These are phyloP conservation scores for Solanum tarijense DNA, from an alignment of 257 asterid species.

Conservation along the genomic window DNA sequence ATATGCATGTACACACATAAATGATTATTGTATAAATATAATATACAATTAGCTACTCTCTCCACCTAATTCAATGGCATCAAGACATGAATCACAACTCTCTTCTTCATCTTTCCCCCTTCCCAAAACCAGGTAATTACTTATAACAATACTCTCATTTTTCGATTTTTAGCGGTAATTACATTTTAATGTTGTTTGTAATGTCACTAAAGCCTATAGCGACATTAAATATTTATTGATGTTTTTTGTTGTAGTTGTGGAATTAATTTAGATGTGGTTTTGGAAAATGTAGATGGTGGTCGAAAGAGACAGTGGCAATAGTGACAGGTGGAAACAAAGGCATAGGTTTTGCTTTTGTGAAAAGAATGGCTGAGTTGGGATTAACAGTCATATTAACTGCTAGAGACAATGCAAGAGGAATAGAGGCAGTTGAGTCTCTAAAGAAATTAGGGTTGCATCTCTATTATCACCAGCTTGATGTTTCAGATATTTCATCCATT, in stretches of 20 bases:
- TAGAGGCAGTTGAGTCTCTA: conserved; percentile 34
- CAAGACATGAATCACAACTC: conserved; percentile 10
- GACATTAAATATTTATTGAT: too few relatives aligned
- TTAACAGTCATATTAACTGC: conserved; percentile 71
- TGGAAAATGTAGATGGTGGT: conserved; percentile 60
- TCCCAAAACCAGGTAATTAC: conserved; percentile 26
- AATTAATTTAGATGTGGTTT: not conserved
- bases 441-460: conserved; percentile 27
- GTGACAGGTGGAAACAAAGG: conserved; percentile 83
- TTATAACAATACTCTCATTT: not conserved
- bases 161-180: too few relatives aligned
- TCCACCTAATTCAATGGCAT: conserved; percentile 3
- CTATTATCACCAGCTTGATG: conserved; percentile 52
- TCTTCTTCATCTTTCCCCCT: conserved; percentile 15
- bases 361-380: conserved; percentile 51
- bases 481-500: conserved; percentile 43
- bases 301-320: conserved; percentile 57
- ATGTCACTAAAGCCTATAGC: too few relatives aligned
- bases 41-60: not conserved
- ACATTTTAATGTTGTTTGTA: too few relatives aligned
- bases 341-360: conserved; percentile 55
- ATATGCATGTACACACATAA: not conserved
- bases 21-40: not conserved
- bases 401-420: conserved; percentile 42
- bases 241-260: too few relatives aligned